These are phyloP conservation scores for Mycena chlorophos DNA, from an alignment of 768 basidiomycete species.

Conservation along the genomic window DNA sequence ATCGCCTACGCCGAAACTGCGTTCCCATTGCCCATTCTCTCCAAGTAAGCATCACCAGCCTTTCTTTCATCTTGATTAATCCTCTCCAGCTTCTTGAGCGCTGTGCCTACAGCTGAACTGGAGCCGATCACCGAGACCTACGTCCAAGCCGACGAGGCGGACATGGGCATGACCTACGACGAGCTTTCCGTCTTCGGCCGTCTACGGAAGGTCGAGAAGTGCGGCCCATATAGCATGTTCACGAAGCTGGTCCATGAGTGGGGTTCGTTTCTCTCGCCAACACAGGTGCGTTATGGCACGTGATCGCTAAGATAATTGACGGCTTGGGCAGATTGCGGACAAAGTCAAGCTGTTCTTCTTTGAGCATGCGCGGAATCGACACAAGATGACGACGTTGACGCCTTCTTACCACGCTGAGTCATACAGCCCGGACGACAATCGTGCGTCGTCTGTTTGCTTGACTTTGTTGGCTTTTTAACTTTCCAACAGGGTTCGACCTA, in stretches of 20 bases:
- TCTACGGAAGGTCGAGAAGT: slow-evolving; percentile 93
- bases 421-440: slow-evolving; percentile 95
- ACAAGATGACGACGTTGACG: slow-evolving; percentile 98
- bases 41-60: slow-evolving; percentile 48
- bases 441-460: slow-evolving; percentile 45
- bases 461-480: slow-evolving; percentile 16
- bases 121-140: slow-evolving; percentile 94
- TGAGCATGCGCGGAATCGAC: slow-evolving; percentile 92
- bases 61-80: not conserved
- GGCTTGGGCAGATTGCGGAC: slow-evolving; percentile 76
- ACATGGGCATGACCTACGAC: slow-evolving; percentile 99
- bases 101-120: slow-evolving; percentile 92
- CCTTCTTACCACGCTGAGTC: slow-evolving; percentile 95
- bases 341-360: slow-evolving; percentile 98
- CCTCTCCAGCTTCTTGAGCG: slow-evolving; percentile 75
- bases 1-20: slow-evolving; percentile 78
- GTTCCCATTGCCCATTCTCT: slow-evolving; percentile 84
- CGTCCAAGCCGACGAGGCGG: slow-evolving; percentile 95
- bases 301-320: slow-evolving; percentile 4
- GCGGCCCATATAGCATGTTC: slow-evolving; percentile 97
- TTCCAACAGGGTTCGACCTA: slow-evolving; percentile 80
- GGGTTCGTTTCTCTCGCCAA: slow-evolving; percentile 82
- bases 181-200: slow-evolving; percentile 93
- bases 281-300: slow-evolving; percentile 51
- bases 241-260: slow-evolving; percentile 94